phyloP scores from a whole-genome alignment of 2,329 filamentous ascomycete genomes.

The Exutisphaerella laricina region DNA sequence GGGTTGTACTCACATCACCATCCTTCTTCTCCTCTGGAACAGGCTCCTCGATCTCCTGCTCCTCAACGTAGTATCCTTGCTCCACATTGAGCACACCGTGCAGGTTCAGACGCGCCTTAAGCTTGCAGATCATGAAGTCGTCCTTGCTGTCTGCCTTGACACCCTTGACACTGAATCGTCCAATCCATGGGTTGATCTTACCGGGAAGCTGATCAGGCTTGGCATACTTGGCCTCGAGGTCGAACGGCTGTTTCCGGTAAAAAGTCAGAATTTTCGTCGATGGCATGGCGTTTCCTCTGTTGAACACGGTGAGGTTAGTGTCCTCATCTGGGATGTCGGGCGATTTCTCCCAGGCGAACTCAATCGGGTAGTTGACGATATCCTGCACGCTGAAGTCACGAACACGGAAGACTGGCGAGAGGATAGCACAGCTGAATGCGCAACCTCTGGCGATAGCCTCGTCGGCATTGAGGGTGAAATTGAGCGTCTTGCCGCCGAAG shows the following conservation, averaged over 20 bases:
- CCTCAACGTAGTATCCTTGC: constrained; percentile 95
- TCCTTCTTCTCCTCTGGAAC: constrained; percentile 63
- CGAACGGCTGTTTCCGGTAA: constrained; percentile 96
- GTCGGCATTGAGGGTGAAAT: constrained; percentile 96
- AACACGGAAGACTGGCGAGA: constrained; percentile 96
- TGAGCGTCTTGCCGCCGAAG: constrained; percentile 83
- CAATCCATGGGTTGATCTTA: constrained; percentile 91
- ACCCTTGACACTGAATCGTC: constrained; percentile 94
- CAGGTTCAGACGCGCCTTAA: constrained; percentile 94
- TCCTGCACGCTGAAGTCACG: constrained; percentile 97
- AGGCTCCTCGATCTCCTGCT: constrained; percentile 93
- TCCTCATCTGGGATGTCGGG: constrained; percentile 98
- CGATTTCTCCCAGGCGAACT: constrained; percentile 98
- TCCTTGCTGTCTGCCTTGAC: constrained; percentile 90
- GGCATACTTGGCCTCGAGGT: constrained; percentile 89
- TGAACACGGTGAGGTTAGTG: constrained; percentile 94
- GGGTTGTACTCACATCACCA: constrained; percentile 59
- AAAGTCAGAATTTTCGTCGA: constrained; percentile 99
- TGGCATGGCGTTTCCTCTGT: constrained; percentile 92
- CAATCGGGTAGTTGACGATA: constrained; percentile 95
- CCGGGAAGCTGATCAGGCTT: constrained; percentile 82
- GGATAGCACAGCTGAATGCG: constrained; percentile 94
- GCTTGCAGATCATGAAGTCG: constrained; percentile 99
- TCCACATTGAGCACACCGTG: constrained; percentile 96
- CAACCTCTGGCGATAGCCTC: constrained; percentile 94